phyloP scores from a whole-genome alignment of 2,329 filamentous ascomycete genomes.

The Clonostachys rhizophaga region DNA sequence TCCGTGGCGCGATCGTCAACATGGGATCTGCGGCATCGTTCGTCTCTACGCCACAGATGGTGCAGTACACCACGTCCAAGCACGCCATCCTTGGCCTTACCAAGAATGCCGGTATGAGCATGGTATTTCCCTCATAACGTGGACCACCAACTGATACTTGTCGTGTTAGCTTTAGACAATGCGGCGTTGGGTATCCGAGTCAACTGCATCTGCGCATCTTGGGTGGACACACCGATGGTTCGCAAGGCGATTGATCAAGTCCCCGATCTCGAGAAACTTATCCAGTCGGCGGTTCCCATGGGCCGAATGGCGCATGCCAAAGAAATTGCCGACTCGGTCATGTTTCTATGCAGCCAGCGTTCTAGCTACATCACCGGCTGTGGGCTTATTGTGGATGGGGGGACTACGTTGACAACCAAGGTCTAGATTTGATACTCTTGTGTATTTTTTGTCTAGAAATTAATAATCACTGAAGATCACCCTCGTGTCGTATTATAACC shows the following conservation, averaged over 20 bases:
- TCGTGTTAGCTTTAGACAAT: neutral
- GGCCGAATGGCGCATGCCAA: neutral
- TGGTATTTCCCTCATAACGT: too few relatives aligned
- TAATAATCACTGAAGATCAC: too few relatives aligned
- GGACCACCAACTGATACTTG: too few relatives aligned
- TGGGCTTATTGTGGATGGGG: neutral
- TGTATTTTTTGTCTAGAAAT: too few relatives aligned
- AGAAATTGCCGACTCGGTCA: constrained; percentile 1
- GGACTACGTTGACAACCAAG: neutral
- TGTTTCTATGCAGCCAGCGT: neutral
- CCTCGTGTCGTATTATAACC: too few relatives aligned
- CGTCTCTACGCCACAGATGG: constrained; percentile 5
- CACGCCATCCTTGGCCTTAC: constrained; percentile 1
- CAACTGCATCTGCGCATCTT: neutral
- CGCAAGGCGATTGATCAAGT: neutral
- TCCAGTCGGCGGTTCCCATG: neutral
- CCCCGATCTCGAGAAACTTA: neutral
- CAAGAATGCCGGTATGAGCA: neutral
- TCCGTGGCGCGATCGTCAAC: constrained; percentile 8
- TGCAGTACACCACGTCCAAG: constrained; percentile 2
- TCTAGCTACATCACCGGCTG: neutral
- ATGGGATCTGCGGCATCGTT: constrained; percentile 7
- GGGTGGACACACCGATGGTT: constrained; percentile 1
- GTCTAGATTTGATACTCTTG: neutral
- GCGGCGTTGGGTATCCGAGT: neutral